Evolutionary conservation across 176 grass and related monocot species (phyloP), one percentile per base, ranked within the genome.

Genomic region (Oryza meridionalis): DNA sequence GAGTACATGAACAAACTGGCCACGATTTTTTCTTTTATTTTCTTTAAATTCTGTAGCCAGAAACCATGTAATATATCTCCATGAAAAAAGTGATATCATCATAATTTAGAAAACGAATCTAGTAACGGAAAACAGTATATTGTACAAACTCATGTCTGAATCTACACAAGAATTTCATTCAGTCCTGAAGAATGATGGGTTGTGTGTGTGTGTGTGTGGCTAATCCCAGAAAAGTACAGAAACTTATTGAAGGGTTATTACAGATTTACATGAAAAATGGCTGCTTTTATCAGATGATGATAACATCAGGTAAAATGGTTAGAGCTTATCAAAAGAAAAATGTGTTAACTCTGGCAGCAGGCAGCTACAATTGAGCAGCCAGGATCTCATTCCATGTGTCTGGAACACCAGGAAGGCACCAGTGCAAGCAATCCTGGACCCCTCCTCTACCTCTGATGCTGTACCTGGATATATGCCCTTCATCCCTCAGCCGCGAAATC

Each of bases 371-470:
- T 59, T 88, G 89, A 75, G 85, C 81, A 43, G 85, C 80, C 27
- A 91, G 49, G 53, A 91, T 88, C 51, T 91, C 85, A 88, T 91
- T 91, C 89, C 89, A 91, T 81, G 89, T 66, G 83, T 91, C 85
- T 76, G 89, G 89, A 37, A 91, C 86, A 59, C 89, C 89, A 45
- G 85, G 89, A 42, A 88, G 85, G 80, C 89, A 91, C 89, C 85
- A 91, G 51, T 88, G 89, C 63, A 91, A 44, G 85, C 85, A 91
- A 32, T 91, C 89, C 16, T 81, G 85, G 40, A 88, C 68, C n/a
- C 77, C 81, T 42, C 59, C 49, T 73, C 66, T 64, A 65, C 72
- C 88, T 68, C 17, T 78, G 37, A 88, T 67, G 32, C 81, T 84
- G 63, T 88, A 91, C 62, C 72, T 91, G 3, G 89, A 91, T 84